These are phyloP conservation scores for Aspergillus thermomutatus DNA, from an alignment of 2,329 filamentous ascomycete species.

Conservation along the genomic window DNA sequence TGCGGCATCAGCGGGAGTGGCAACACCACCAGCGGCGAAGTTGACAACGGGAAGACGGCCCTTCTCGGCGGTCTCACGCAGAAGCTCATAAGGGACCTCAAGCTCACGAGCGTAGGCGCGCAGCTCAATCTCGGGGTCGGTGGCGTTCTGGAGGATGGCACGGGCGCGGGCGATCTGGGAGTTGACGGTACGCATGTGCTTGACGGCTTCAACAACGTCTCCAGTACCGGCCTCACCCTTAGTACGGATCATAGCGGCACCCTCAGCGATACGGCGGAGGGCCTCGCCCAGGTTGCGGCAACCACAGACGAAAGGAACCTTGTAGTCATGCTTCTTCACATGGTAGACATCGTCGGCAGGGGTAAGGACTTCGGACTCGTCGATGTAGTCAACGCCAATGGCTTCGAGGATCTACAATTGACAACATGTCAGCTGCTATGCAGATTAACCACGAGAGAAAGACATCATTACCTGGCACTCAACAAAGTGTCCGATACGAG, in stretches of 20 bases:
- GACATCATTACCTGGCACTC: constrained; percentile 70
- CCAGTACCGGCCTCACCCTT: constrained; percentile 98
- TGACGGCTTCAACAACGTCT: constrained; percentile 93
- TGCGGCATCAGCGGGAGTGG: constrained; percentile 94
- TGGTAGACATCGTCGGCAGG: constrained; percentile 88
- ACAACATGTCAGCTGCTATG: constrained; percentile 3
- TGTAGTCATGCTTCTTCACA: constrained; percentile 82
- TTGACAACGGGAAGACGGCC: constrained; percentile 92
- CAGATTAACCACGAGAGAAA: neutral
- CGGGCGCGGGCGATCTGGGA: constrained; percentile 72
- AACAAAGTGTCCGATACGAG: constrained; percentile 94
- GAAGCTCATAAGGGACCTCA: constrained; percentile 70
- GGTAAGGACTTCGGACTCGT: constrained; percentile 96
- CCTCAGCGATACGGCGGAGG: constrained; percentile 83
- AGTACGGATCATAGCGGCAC: constrained; percentile 97
- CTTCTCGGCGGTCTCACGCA: constrained; percentile 82
- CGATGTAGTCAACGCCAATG: constrained; percentile 94
- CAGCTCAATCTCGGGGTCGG: constrained; percentile 64
- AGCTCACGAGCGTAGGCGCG: constrained; percentile 78
- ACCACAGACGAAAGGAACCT: constrained; percentile 90
- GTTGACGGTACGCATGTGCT: constrained; percentile 91
- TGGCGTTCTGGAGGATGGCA: constrained; percentile 45
- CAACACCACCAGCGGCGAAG: constrained; percentile 97
- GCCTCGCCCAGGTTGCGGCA: constrained; percentile 94
- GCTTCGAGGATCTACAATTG: constrained; percentile 76